These are phyloP conservation scores for Stagonosporopsis vannaccii DNA, from an alignment of 2,329 filamentous ascomycete species.

Conservation along the genomic window DNA sequence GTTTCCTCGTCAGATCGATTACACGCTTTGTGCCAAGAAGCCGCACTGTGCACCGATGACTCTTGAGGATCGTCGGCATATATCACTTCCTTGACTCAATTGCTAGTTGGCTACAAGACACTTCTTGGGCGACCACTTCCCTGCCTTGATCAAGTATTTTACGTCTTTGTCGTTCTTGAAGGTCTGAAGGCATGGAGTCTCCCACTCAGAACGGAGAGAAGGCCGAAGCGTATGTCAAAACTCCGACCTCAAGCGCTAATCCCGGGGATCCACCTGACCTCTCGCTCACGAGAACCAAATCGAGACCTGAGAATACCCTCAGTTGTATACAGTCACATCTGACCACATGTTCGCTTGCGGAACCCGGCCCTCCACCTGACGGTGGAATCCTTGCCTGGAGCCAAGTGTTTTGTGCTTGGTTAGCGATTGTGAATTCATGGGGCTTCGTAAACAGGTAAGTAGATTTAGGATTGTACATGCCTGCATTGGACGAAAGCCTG, in stretches of 20 bases:
- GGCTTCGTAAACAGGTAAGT: conserved; percentile 45
- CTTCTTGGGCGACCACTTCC: too few species aligned
- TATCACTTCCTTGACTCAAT: background rate
- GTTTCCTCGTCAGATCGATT: background rate
- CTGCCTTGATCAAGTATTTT: background rate
- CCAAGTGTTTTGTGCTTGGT: conserved; percentile 43
- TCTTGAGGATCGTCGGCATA: background rate
- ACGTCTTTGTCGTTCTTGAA: background rate
- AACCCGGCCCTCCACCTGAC: conserved; percentile 46
- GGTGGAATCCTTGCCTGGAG: conserved; percentile 49
- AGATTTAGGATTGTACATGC: too few species aligned
- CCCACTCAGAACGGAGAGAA: conserved; percentile 17
- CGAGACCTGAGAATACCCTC: conserved; percentile 22
- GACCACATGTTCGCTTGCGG: conserved; percentile 37
- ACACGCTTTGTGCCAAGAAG: conserved; percentile 1
- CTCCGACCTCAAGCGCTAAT: conserved; percentile 10
- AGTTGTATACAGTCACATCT: conserved; percentile 45
- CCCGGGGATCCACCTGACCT: conserved; percentile 7
- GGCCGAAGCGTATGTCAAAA: conserved; percentile 8
- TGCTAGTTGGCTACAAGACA: background rate
- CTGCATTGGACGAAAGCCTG: too few species aligned
- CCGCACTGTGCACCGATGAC: conserved; percentile 6
- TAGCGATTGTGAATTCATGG: conserved; percentile 48
- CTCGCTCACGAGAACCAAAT: conserved; percentile 22
- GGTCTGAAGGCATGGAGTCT: background rate